Evolutionary conservation across 2,329 filamentous ascomycete species (phyloP).

Genomic region (Arthroderma sp.): DNA sequence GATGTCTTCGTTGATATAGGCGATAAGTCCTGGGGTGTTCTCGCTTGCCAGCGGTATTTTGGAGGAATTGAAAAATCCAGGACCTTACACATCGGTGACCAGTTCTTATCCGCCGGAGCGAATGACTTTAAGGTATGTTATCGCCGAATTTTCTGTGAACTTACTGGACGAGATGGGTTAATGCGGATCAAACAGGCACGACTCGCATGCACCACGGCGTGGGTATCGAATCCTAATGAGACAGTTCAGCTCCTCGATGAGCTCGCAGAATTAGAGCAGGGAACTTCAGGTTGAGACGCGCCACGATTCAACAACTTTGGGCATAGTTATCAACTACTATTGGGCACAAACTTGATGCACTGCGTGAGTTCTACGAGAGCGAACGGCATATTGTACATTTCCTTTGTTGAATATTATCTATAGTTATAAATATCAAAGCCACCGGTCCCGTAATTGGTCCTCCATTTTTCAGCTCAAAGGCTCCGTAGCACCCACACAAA

Average conservation of each 20-base stretch:
- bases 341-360: no score
- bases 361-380: no score
- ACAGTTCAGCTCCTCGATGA: conserved; percentile 85
- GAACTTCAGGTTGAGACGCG: no score
- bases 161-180: background rate
- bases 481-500: no score
- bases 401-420: no score
- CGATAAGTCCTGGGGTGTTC: conserved; percentile 92
- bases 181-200: conserved; percentile 41
- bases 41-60: conserved; percentile 85
- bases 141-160: background rate
- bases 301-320: no score
- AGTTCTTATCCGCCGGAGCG: conserved; percentile 86
- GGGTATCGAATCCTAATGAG: conserved; percentile 87
- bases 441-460: no score
- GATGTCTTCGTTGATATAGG: conserved; percentile 98
- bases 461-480: no score
- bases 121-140: conserved; percentile 78
- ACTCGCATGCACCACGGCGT: conserved; percentile 83
- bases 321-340: no score
- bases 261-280: conserved; percentile 42
- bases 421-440: no score
- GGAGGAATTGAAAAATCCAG: conserved; percentile 60
- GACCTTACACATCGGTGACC: conserved; percentile 87
- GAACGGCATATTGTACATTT: no score